Evolutionary conservation across 2,329 filamentous ascomycete genomes (phyloP).

Genomic region (Clathrospora elynae): DNA sequence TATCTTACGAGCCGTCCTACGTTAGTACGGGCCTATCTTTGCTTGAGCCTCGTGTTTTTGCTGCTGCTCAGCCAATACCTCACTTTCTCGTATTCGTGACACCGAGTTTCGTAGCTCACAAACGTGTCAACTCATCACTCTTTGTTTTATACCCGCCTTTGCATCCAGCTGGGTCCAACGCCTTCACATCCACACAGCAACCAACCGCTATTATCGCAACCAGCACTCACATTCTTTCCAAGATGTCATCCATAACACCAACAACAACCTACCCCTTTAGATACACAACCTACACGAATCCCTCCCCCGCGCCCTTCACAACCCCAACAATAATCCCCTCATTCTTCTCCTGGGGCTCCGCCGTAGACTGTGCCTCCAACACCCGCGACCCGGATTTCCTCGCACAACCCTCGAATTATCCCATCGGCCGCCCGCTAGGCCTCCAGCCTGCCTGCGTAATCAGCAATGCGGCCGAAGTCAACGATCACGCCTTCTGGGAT

Average conservation of each 20-base stretch:
- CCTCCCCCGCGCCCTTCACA: slow-evolving; percentile 13
- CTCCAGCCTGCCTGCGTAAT: slow-evolving; percentile 20
- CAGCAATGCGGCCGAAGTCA: slow-evolving; percentile 26
- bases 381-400: slow-evolving; percentile 2
- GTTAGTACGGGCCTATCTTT: no score
- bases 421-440: slow-evolving; percentile 9
- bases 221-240: not conserved
- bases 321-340: slow-evolving; percentile 17
- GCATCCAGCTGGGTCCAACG: no score
- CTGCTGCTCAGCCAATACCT: no score
- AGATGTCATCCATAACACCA: slow-evolving; percentile 9
- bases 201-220: not conserved
- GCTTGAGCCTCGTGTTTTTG: no score
- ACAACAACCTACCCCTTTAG: slow-evolving; percentile 20
- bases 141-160: no score
- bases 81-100: no score
- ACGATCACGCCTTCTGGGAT: slow-evolving; percentile 32
- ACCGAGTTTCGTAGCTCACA: no score
- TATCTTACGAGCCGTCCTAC: no score
- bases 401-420: slow-evolving; percentile 9
- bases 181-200: not conserved
- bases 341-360: slow-evolving; percentile 17
- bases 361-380: slow-evolving; percentile 10
- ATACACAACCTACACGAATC: slow-evolving; percentile 21
- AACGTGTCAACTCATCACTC: no score